A percentile compares a stretch with the other conserved stretches of the same genome.
Evolutionary conservation across 2,329 filamentous ascomycete species (phyloP).

Genomic region (Microascus cirrosus): DNA sequence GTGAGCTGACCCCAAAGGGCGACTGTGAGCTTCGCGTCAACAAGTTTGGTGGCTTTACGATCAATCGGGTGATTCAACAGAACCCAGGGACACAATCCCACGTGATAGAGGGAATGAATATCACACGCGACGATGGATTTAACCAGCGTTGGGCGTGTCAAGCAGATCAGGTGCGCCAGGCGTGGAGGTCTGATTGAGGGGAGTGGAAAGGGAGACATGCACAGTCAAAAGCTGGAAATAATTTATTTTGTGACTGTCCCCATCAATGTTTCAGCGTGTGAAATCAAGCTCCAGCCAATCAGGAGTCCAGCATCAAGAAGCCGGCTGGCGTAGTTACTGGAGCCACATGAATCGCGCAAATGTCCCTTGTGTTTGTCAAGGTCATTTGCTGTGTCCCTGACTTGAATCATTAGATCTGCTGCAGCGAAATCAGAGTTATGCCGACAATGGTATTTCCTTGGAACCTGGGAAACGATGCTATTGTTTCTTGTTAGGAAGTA

Average conservation of each 20-base stretch:
- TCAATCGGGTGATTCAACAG: not conserved
- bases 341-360: too few species aligned
- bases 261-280: not conserved
- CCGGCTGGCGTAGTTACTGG: too few species aligned
- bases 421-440: too few species aligned
- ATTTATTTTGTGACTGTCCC: not conserved
- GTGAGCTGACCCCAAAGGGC: not conserved
- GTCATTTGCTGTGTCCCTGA: too few species aligned
- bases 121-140: not conserved
- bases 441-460: too few species aligned
- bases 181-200: not conserved
- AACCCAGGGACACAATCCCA: not conserved
- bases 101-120: not conserved
- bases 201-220: not conserved
- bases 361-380: too few species aligned
- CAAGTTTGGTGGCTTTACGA: not conserved
- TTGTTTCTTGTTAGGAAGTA: too few species aligned
- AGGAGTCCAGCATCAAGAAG: not conserved
- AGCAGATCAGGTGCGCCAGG: not conserved
- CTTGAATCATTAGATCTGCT: too few species aligned
- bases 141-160: not conserved
- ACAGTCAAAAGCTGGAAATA: not conserved
- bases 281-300: not conserved
- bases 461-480: too few species aligned
- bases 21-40: not conserved